A percentile compares a stretch with the other conserved stretches of the same genome.
Evolutionary conservation across 1,284 basidiomycete species (phyloP).

Genomic region (Takashimella tepidaria): DNA sequence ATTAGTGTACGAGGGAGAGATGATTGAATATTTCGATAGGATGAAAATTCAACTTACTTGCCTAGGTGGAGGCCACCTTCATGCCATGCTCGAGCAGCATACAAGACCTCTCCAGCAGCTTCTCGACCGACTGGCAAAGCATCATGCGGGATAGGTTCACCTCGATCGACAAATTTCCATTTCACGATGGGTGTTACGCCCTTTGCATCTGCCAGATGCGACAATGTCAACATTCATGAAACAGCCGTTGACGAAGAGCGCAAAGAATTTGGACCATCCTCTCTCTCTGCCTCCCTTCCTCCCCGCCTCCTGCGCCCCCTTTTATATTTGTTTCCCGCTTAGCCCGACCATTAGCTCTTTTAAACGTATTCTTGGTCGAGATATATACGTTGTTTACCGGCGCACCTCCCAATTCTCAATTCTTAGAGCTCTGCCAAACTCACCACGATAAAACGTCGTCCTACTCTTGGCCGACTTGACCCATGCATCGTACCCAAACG

Average conservation of each 20-base stretch:
- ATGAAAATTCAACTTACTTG: conserved; percentile 37
- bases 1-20: no score
- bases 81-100: conserved; percentile 39
- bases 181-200: conserved; percentile 24
- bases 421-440: no score
- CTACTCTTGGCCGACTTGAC: neutral
- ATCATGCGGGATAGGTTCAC: conserved; percentile 32
- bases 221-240: no score
- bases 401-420: neutral
- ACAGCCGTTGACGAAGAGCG: no score
- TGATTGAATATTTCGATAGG: neutral
- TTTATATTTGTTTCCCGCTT: neutral
- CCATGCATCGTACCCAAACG: neutral
- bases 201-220: neutral
- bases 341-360: no score
- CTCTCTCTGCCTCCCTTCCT: conserved; percentile 26
- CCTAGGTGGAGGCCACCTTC: conserved; percentile 43
- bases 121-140: conserved; percentile 44
- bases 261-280: neutral
- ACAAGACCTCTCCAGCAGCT: conserved; percentile 34
- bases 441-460: neutral
- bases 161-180: conserved; percentile 41
- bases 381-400: no score
- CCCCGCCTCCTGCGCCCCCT: conserved; percentile 14
- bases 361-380: no score